These are phyloP conservation scores for Solanum arcanum DNA, from an alignment of 257 asterid species.

Conservation along the genomic window DNA sequence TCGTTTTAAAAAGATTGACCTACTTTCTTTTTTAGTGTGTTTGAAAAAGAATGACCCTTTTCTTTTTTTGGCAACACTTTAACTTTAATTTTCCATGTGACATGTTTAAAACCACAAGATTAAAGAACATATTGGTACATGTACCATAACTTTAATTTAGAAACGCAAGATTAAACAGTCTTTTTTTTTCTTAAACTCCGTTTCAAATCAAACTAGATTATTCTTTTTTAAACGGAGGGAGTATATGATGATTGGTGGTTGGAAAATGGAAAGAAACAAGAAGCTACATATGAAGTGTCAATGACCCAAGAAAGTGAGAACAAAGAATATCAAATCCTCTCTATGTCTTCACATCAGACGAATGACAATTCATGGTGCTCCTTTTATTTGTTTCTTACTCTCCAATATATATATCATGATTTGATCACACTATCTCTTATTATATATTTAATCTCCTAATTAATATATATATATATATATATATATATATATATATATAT, in stretches of 20 bases:
- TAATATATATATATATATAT: no score
- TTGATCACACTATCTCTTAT: slow-evolving; percentile 14
- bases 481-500: no score
- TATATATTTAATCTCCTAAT: neutral
- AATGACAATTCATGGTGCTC: slow-evolving; percentile 6
- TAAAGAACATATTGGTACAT: no score
- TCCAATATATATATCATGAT: neutral
- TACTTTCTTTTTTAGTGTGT: no score
- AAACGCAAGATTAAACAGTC: rapidly evolving
- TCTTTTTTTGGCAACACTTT: no score
- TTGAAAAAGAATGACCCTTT: no score
- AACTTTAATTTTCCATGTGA: no score
- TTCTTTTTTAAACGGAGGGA: no score
- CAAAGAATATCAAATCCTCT: slow-evolving; percentile 17
- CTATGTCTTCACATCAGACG: slow-evolving; percentile 8
- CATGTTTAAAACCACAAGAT: no score
- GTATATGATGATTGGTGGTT: slow-evolving; percentile 26
- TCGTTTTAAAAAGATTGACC: rapidly evolving
- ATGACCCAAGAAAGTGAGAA: slow-evolving; percentile 10
- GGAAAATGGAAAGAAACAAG: slow-evolving; percentile 23
- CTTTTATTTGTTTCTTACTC: neutral
- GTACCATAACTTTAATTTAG: no score
- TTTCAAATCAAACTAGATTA: no score
- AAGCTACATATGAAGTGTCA: slow-evolving; percentile 14
- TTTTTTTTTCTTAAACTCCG: no score